phyloP scores from a whole-genome alignment of 495 filamentous ascomycete species.

The Podospora fimiseda region DNA sequence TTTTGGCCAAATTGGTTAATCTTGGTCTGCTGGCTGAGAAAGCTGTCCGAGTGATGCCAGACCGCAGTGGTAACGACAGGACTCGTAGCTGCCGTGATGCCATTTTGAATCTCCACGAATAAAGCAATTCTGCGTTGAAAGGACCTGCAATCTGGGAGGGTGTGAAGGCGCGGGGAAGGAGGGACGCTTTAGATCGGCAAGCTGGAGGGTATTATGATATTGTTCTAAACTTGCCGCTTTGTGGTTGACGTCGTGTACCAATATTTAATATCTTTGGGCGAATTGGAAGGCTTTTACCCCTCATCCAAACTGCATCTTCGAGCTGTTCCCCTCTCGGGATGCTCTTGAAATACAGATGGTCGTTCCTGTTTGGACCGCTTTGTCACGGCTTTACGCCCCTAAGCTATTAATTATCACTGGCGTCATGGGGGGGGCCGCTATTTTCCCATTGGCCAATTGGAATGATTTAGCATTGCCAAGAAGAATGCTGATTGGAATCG shows the following conservation, averaged over 20 bases:
- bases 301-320: constrained; percentile 2
- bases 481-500: not conserved
- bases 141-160: not conserved
- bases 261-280: not conserved
- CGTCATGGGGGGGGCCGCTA: constrained; percentile 7
- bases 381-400: constrained; percentile 24
- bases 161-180: not conserved
- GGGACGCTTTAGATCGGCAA: constrained; percentile 4
- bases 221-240: no score
- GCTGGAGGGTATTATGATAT: no score
- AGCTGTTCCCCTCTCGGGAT: not conserved
- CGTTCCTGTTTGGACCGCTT: constrained; percentile 18
- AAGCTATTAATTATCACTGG: constrained; percentile 3
- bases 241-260: not conserved
- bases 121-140: not conserved
- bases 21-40: constrained; percentile 16
- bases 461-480: not conserved
- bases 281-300: constrained; percentile 9
- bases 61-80: constrained; percentile 16
- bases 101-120: constrained; percentile 9
- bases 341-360: not conserved
- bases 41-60: constrained; percentile 13
- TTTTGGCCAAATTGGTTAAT: constrained; percentile 11
- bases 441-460: constrained; percentile 18
- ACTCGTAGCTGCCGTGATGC: constrained; percentile 16